Evolutionary conservation across 78 protist species (phyloP), one percentile per base, ranked within the genome.

Genomic region (Guillardia theta): DNA sequence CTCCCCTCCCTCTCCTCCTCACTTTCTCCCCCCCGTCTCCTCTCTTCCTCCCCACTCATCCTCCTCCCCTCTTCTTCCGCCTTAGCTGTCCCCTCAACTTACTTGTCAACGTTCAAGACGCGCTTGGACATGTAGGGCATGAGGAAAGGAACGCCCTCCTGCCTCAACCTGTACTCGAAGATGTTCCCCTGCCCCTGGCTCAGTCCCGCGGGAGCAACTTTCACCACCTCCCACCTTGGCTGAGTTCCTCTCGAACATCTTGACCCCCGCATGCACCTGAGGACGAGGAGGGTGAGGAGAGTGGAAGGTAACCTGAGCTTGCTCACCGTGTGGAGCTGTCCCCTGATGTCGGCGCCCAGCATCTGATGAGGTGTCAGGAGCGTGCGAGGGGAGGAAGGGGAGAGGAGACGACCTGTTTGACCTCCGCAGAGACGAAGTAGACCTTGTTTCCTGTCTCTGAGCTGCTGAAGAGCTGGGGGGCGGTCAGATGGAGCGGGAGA

Each of bases 71-170:
- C 36, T 33, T 19, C 15, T 22, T 12, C 78, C 78, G 78, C 78
- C 78, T 24, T 15, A 24, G 27, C 78, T 8, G 12, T 19, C 36
- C 43, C n/a, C n/a, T n/a, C n/a, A n/a, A n/a, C n/a, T n/a, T n/a
- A n/a, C n/a, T n/a, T n/a, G 88, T 33, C 43, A 21, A 39, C 47
- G 47, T 22, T 41, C 37, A 78, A 27, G n/a, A 43, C 24, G 48
- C 90, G 90, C 90, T 78, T 78, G 33, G 90, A 24, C 90, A 78
- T 37, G 90, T 21, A 78, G 9, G 90, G 90, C n/a, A n/a, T 12
- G 44, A 44, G 53, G 24, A 43, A 44, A 43, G 45, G 45, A 22
- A 33, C 88, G 15, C 58, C 58, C 58, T 50, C 58, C 15, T 77
- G 88, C 37, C 90, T 3, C 6, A 78, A 50, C 53, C 90, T 45